Evolutionary conservation across 345 rosid genomes (phyloP).

Genomic region (Physaria fendleri): DNA sequence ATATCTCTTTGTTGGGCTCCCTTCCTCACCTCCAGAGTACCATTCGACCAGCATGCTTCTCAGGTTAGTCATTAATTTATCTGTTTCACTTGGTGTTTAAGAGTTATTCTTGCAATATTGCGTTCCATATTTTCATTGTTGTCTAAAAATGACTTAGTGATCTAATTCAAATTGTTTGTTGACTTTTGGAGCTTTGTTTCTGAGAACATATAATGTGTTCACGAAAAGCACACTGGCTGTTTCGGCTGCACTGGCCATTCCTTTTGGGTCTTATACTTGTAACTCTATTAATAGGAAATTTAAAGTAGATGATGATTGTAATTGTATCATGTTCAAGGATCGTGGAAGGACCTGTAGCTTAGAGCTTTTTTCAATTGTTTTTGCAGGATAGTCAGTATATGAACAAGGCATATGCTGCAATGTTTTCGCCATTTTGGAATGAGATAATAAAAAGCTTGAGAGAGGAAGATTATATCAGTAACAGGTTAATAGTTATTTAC

Average conservation of each 20-base stretch:
- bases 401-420: constrained; percentile 72
- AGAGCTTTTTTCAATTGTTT: constrained; percentile 3
- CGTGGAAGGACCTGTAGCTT: not conserved
- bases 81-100: not conserved
- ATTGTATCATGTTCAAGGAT: not conserved
- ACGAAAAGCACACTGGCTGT: not conserved
- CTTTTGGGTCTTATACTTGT: not conserved
- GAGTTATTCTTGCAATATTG: constrained; percentile 2
- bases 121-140: constrained; percentile 2
- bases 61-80: constrained; percentile 47
- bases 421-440: constrained; percentile 99
- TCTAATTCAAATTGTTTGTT: not conserved
- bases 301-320: constrained; percentile 10
- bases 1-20: not conserved
- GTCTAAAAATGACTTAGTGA: constrained; percentile 6
- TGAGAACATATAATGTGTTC: not conserved
- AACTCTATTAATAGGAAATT: not conserved
- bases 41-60: constrained; percentile 49
- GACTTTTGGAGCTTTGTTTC: not conserved
- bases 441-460: constrained; percentile 92
- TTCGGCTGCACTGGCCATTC: constrained; percentile 10
- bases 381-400: constrained; percentile 58
- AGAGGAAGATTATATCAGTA: constrained; percentile 92
- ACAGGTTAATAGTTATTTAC: constrained; percentile 45
- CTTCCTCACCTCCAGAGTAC: constrained; percentile 45